Evolutionary conservation across 2,329 filamentous ascomycete species (phyloP).

Genomic region (Ceratocystis papillata): DNA sequence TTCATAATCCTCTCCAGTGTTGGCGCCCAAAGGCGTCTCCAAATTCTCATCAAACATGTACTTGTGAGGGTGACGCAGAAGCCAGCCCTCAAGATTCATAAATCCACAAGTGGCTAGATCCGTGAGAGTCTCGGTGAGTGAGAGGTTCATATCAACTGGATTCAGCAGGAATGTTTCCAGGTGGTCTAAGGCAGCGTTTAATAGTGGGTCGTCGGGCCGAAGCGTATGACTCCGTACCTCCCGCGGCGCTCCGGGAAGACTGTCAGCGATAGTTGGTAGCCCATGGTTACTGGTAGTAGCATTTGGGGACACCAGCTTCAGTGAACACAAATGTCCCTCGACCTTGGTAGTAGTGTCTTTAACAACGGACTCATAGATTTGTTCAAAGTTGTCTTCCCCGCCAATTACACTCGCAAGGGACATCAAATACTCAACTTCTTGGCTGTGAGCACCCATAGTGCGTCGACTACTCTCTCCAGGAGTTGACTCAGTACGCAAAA

Average conservation of each 20-base stretch:
- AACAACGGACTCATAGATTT: conserved; percentile 59
- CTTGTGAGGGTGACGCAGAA: conserved; percentile 59
- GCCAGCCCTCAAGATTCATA: conserved; percentile 81
- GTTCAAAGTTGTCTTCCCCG: conserved; percentile 58
- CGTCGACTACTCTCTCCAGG: conserved; percentile 43
- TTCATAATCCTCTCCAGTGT: conserved; percentile 38
- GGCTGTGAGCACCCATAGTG: conserved; percentile 63
- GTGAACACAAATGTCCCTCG: conserved; percentile 63
- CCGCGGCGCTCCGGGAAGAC: conserved; percentile 49
- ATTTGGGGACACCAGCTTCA: conserved; percentile 55
- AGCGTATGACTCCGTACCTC: conserved; percentile 53
- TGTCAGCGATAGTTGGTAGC: conserved; percentile 44
- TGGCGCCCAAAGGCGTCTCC: conserved; percentile 25
- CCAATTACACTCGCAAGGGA: conserved; percentile 57
- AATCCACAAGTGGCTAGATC: conserved; percentile 76
- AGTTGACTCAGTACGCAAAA: conserved; percentile 56
- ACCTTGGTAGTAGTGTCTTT: conserved; percentile 59
- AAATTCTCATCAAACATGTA: conserved; percentile 43
- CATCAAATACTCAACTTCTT: conserved; percentile 63
- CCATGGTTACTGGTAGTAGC: conserved; percentile 47
- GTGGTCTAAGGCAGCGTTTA: conserved; percentile 57
- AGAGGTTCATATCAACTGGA: conserved; percentile 80
- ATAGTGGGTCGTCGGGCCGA: conserved; percentile 50
- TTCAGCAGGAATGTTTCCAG: conserved; percentile 79
- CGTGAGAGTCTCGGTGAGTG: conserved; percentile 71